These are phyloP conservation scores for Cymbopogon flexuosus DNA, from an alignment of 202 grass and related monocot genomes.

Conservation along the genomic window DNA sequence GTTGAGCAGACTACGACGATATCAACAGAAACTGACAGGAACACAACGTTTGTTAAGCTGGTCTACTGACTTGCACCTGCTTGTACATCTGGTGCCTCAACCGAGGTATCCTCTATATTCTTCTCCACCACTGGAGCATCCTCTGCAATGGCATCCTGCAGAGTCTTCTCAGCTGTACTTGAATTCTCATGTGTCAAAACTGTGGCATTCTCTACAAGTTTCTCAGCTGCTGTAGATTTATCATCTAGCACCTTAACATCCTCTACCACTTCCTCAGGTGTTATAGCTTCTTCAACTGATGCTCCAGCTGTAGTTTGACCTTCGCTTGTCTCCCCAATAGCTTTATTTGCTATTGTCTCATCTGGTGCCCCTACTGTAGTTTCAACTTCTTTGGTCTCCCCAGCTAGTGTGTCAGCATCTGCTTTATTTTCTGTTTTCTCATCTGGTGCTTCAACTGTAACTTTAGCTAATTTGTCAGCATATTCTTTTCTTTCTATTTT, in stretches of 20 bases:
- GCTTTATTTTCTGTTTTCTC: neutral
- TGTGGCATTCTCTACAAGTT: neutral
- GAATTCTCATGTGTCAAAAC: neutral
- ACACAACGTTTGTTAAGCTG: slow-evolving; percentile 2
- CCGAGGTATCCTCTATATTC: neutral
- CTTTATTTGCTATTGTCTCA: neutral
- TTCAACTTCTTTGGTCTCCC: slow-evolving; percentile 20
- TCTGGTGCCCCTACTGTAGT: neutral
- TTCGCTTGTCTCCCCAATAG: neutral
- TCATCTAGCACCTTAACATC: neutral
- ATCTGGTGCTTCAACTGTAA: neutral
- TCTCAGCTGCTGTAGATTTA: neutral
- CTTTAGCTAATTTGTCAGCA: neutral
- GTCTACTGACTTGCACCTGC: slow-evolving; percentile 40
- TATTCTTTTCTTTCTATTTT: slow-evolving; percentile 6
- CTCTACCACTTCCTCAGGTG: neutral
- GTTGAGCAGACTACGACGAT: slow-evolving; percentile 18
- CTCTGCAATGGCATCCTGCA: neutral
- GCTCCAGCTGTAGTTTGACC: neutral
- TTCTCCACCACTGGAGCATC: neutral
- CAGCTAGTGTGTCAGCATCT: slow-evolving; percentile 3
- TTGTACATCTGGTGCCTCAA: slow-evolving; percentile 19
- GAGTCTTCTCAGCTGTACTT: neutral
- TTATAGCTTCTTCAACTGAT: neutral
- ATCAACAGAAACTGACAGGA: slow-evolving; percentile 36